Evolutionary conservation across 148 eudicot species (phyloP), one percentile per base, ranked within the genome.

Genomic region (Vaccinium corymbosum): DNA sequence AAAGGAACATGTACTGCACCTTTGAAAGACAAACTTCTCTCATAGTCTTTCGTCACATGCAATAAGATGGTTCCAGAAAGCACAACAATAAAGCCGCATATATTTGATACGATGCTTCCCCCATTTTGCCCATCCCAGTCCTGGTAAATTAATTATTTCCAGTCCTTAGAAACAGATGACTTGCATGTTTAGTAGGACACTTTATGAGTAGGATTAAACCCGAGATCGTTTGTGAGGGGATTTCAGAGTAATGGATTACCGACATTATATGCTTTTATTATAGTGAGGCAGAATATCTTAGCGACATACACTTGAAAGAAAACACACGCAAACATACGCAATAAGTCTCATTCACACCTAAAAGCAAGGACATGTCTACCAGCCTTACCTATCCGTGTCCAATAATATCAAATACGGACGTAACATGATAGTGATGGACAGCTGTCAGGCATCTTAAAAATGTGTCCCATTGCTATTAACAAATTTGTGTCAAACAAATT

Each of bases 61-160:
- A 92, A 82, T 85, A 92, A 85, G 74, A 87, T 81, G 15, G 95
- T 91, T 38, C 95, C 95, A 4, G 89, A 85, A 56, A 92, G 84
- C 81, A 92, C 90, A 82, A 89, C 89, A 61, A 92, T 73, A 76
- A 92, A 91, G 55, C 92, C 95, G 68, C 92, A 92, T 86, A 92
- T 89, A 84, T 88, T 90, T 42, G 95, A 92, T 75, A 81, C 80
- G 25, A 92, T 89, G 85, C 80, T 83, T 25, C 87, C 88, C 74
- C 84, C 87, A 68, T 85, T 89, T 85, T 92, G 93, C 56, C 91
- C 92, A 78, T 90, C 91, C 95, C 95, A 92, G 80, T 92, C 93
- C 93, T 92, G 88, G 32, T 61, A 59, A 25, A 62, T 27, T 22
- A 29, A 10, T 52, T 52, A 52, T 20, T 6, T 0, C 48, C 6